A percentile compares a stretch with the other conserved stretches of the same genome.
These are phyloP conservation scores for Picochlorum sp. DNA, from an alignment of 139 green algal species.

Conservation along the genomic window DNA sequence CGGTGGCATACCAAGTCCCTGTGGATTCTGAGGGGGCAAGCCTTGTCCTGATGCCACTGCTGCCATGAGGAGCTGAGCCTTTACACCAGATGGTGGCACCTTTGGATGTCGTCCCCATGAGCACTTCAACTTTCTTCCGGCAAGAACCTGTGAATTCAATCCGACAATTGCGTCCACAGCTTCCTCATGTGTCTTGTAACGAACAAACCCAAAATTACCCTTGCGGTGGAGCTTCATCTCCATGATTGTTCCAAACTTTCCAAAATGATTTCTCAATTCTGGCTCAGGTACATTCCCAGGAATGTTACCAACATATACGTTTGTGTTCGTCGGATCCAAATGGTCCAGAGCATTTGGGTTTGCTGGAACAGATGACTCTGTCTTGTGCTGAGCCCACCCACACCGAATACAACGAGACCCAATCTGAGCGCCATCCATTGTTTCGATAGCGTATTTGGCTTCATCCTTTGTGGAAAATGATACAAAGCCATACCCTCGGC, in stretches of 20 bases:
- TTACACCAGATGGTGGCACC: slow-evolving; percentile 60
- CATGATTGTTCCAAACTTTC: slow-evolving; percentile 40
- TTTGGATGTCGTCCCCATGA: slow-evolving; percentile 44
- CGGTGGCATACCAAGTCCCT: slow-evolving; percentile 1
- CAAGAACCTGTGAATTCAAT: slow-evolving; percentile 36
- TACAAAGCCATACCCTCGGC: slow-evolving; percentile 71
- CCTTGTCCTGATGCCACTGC: slow-evolving; percentile 10
- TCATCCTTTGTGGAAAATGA: slow-evolving; percentile 51
- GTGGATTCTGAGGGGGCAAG: background rate
- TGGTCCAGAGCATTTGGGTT: slow-evolving; percentile 11
- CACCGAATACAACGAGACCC: slow-evolving; percentile 46
- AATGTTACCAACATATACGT: slow-evolving; percentile 70
- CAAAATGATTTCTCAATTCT: slow-evolving; percentile 35
- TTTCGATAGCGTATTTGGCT: slow-evolving; percentile 46
- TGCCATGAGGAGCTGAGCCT: slow-evolving; percentile 64
- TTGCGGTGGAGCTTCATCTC: slow-evolving; percentile 65
- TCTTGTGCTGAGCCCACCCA: slow-evolving; percentile 72
- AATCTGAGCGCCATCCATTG: slow-evolving; percentile 50
- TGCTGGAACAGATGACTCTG: slow-evolving; percentile 4
- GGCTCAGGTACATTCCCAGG: slow-evolving; percentile 35
- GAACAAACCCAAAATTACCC: slow-evolving; percentile 62
- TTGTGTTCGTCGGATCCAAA: slow-evolving; percentile 56
- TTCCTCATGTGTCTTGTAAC: slow-evolving; percentile 38
- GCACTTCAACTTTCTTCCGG: slow-evolving; percentile 41
- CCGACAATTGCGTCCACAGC: slow-evolving; percentile 55